A percentile compares a stretch with the other conserved stretches of the same genome.
These are phyloP conservation scores for Ascosphaera pollenicola DNA, from an alignment of 2,329 filamentous ascomycete genomes.

Conservation along the genomic window DNA sequence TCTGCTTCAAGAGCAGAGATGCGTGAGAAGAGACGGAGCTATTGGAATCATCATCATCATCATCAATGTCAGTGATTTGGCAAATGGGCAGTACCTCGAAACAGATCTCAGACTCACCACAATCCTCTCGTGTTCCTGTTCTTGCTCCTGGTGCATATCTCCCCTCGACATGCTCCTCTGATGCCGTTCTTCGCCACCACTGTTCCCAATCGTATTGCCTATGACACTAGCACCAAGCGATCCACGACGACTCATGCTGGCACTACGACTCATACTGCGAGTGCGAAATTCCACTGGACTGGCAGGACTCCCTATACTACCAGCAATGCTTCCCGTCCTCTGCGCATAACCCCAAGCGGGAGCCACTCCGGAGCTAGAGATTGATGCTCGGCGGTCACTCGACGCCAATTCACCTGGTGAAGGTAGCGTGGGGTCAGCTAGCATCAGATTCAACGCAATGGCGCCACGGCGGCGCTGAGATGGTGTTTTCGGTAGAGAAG, in stretches of 20 bases:
- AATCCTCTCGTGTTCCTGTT: conserved; percentile 29
- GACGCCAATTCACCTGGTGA: conserved; percentile 15
- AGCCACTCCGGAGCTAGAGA: too few species aligned
- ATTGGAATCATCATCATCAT: too few species aligned
- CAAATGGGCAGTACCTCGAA: too few species aligned
- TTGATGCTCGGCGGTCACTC: conserved; percentile 15
- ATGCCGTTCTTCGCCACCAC: conserved; percentile 19
- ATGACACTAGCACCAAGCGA: too few species aligned
- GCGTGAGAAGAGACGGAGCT: too few species aligned
- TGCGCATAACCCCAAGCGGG: too few species aligned
- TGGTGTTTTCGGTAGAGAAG: too few species aligned
- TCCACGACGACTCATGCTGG: too few species aligned
- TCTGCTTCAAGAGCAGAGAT: too few species aligned
- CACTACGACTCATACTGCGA: conserved; percentile 10
- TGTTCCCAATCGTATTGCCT: conserved; percentile 15
- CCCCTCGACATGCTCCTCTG: conserved; percentile 26
- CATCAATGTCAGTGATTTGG: too few species aligned
- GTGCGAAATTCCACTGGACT: conserved; percentile 12
- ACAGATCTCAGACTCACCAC: conserved; percentile 13
- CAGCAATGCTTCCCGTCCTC: too few species aligned
- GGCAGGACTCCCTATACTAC: conserved; percentile 12
- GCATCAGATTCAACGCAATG: conserved; percentile 17
- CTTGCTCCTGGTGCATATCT: conserved; percentile 27
- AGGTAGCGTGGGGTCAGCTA: conserved; percentile 17
- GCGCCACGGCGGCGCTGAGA: conserved; percentile 22